Conservation (phyloP, 148 eudicot genomes). For the Tetragonia tetragonoides region DNA sequence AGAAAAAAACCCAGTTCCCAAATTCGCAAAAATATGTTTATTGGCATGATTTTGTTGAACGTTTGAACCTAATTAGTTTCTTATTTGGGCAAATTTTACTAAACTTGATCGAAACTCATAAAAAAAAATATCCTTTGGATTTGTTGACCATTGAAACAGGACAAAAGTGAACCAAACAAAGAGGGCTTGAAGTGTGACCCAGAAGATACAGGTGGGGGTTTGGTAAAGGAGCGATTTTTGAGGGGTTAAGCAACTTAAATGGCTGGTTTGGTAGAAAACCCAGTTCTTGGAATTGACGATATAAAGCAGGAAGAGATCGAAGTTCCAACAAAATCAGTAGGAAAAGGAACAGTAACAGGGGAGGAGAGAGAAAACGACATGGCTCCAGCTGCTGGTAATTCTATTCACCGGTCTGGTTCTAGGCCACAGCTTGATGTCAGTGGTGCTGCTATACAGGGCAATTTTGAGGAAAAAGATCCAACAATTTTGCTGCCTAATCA, state of each 20-base stretch:
- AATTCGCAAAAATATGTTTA: background rate
- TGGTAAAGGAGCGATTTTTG: slow-evolving; percentile 22
- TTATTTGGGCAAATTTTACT: background rate
- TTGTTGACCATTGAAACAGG: slow-evolving; percentile 8
- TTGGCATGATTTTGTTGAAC: background rate
- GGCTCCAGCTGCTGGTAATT: slow-evolving; percentile 47
- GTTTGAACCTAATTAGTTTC: background rate
- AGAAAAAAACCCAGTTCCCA: background rate
- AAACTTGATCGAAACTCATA: too few species aligned
- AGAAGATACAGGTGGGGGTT: slow-evolving; percentile 29
- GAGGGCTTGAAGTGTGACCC: slow-evolving; percentile 28
- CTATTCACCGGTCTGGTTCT: slow-evolving; percentile 72
- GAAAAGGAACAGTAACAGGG: background rate
- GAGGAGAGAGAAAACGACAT: slow-evolving; percentile 44
- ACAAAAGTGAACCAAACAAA: slow-evolving; percentile 1
- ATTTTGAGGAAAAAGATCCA: slow-evolving; percentile 87
- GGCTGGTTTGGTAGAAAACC: slow-evolving; percentile 43
- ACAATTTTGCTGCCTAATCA: slow-evolving; percentile 93
- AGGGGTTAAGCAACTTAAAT: slow-evolving; percentile 26
- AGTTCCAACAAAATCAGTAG: slow-evolving; percentile 20
- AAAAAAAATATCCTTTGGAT: background rate
- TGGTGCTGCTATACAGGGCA: slow-evolving; percentile 94
- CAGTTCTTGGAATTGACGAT: slow-evolving; percentile 34
- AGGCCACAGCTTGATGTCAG: slow-evolving; percentile 88
- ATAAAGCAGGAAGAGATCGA: slow-evolving; percentile 29